Evolutionary conservation across 2,329 filamentous ascomycete genomes (phyloP), one percentile per base, ranked within the genome.

Genomic region (Epichloe sibirici): DNA sequence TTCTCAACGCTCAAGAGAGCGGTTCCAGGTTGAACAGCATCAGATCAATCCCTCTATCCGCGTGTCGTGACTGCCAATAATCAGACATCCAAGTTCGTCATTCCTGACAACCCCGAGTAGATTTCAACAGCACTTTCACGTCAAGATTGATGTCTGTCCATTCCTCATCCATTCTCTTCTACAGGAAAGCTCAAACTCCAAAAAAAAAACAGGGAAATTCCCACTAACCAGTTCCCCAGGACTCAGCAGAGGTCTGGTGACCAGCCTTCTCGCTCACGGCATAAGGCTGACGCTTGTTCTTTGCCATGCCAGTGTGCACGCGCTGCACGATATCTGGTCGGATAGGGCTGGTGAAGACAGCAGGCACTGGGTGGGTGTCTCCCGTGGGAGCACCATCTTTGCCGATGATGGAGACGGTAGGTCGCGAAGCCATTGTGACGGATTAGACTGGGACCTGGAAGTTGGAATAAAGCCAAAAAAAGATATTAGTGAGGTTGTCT

Each of bases 231-330:
- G 91, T 97, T 85, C 91, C 91, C 93, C 93, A 98, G 65, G 94
- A 98, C 83, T 98, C 93, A 72, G 93, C 93, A 77, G 89, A 95
- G 73, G 93, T 98, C 82, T 98, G 93, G 81, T 98, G 93, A 81
- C 93, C 93, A 72, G 93, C 93, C 88, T 98, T 98, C 87, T 97
- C 91, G 86, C 90, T 95, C 82, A 98, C 93, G 70, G 93, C 84
- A 76, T 98, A 98, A 66, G 93, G 90, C 70, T 98, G 93, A 74
- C 93, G 87, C 86, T 95, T 96, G 86, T 98, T 98, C 89, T 98
- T 98, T 74, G 91, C 91, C 82, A 98, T 94, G 70, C 93, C 93
- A 69, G 89, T 95, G 86, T 98, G 93, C 69, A 97, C 86, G 75
- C 90, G 86, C 83, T 97, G 91, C 72, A 98, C 93, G 73, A 98